Conservation (phyloP, 2,329 filamentous ascomycete species). For the Pleurostoma richardsiae region DNA sequence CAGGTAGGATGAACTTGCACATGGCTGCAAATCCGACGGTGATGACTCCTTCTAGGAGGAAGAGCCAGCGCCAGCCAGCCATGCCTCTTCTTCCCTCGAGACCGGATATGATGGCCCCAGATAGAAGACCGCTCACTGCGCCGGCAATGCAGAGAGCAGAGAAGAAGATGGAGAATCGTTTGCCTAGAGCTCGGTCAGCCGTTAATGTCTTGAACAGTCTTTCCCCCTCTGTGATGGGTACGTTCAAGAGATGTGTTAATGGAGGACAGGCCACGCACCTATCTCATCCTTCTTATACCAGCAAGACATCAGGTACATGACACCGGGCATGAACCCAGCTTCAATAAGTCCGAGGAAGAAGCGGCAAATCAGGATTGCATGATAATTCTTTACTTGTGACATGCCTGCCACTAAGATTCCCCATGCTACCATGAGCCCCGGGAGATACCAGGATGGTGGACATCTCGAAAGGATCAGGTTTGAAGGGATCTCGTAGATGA, state of each 20-base stretch:
- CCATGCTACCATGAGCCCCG: conserved; percentile 50
- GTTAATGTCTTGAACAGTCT: neutral
- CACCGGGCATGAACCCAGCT: conserved; percentile 39
- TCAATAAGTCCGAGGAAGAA: conserved; percentile 40
- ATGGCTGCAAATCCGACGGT: conserved; percentile 32
- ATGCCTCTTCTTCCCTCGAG: conserved; percentile 37
- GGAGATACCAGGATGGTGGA: conserved; percentile 43
- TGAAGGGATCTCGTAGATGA: conserved; percentile 47
- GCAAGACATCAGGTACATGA: conserved; percentile 40
- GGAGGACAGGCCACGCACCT: conserved; percentile 2
- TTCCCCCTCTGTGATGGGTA: too few species aligned
- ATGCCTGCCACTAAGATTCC: conserved; percentile 40
- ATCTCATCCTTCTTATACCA: conserved; percentile 37
- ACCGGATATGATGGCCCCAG: conserved; percentile 36
- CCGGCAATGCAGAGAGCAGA: conserved; percentile 45
- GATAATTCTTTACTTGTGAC: conserved; percentile 36
- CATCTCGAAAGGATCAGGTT: conserved; percentile 47
- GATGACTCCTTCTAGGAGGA: conserved; percentile 29
- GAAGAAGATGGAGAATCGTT: conserved; percentile 46
- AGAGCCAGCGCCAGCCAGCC: conserved; percentile 41
- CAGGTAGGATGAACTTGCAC: conserved; percentile 38
- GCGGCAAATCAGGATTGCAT: conserved; percentile 38
- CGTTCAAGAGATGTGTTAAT: conserved; percentile 10
- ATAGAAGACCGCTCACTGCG: conserved; percentile 40
- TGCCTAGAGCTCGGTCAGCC: conserved; percentile 27